Conservation (phyloP, 2,329 filamentous ascomycete genomes). For the Aphanoascus verrucosus region DNA sequence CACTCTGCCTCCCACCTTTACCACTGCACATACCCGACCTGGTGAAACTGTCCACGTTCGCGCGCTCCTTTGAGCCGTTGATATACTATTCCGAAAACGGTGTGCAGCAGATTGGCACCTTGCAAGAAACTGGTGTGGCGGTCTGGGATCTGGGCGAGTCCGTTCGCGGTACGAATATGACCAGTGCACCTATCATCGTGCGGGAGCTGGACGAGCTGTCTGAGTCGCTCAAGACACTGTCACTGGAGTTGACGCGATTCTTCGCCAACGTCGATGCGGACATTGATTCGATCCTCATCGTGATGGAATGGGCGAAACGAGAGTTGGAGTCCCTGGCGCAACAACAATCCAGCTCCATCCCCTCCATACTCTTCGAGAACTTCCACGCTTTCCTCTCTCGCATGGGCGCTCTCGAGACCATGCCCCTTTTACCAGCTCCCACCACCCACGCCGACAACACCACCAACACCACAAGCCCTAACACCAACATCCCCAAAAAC, state of each 20-base stretch:
- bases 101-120: constrained; percentile 69
- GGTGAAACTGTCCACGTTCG: constrained; percentile 79
- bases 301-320: constrained; percentile 91
- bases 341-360: constrained; percentile 52
- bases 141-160: constrained; percentile 93
- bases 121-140: constrained; percentile 83
- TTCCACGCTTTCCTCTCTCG: constrained; percentile 65
- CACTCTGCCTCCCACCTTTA: constrained; percentile 57
- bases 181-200: constrained; percentile 75
- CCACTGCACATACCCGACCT: constrained; percentile 66
- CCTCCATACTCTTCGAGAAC: constrained; percentile 66
- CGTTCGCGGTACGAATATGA: constrained; percentile 81
- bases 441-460: not conserved
- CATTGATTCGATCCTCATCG: constrained; percentile 81
- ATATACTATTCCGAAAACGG: constrained; percentile 93
- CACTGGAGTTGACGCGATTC: constrained; percentile 78
- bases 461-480: constrained; percentile 1
- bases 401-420: constrained; percentile 32
- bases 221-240: constrained; percentile 72
- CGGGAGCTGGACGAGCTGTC: constrained; percentile 74
- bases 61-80: constrained; percentile 82
- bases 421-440: constrained; percentile 19
- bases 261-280: constrained; percentile 90
- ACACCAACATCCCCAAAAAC: constrained; percentile 3
- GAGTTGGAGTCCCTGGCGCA: constrained; percentile 63